Evolutionary conservation across 352 stramenopile genomes (phyloP).

Genomic region (Phytophthora nicotianae): DNA sequence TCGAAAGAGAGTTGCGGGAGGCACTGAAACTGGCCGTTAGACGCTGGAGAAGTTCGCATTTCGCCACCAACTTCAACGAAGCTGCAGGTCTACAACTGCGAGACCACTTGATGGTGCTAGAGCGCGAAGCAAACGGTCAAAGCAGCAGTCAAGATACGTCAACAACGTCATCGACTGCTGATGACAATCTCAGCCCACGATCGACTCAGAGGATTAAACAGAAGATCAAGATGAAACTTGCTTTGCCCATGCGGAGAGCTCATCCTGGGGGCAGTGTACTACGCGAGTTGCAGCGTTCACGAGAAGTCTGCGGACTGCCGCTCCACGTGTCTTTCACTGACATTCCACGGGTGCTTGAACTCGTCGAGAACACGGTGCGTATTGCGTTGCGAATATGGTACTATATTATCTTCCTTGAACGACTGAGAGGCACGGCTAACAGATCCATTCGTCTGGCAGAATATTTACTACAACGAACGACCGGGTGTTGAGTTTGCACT

Average conservation of each 20-base stretch:
- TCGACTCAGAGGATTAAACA: conserved; percentile 29
- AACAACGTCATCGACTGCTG: neutral
- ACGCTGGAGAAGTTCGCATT: conserved; percentile 85
- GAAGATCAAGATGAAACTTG: conserved; percentile 32
- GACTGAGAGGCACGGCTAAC: conserved; percentile 8
- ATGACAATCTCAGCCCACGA: conserved; percentile 13
- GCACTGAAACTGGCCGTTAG: conserved; percentile 87
- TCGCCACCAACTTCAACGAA: conserved; percentile 88
- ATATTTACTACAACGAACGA: conserved; percentile 90
- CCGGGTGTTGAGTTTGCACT: conserved; percentile 91
- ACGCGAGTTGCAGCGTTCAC: conserved; percentile 40
- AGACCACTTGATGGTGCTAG: conserved; percentile 70
- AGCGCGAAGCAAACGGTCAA: conserved; percentile 40
- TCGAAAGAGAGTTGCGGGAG: conserved; percentile 83
- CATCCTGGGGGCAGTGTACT: conserved; percentile 24
- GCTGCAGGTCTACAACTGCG: conserved; percentile 84
- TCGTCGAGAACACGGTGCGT: conserved; percentile 84
- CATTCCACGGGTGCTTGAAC: conserved; percentile 70
- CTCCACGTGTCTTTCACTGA: conserved; percentile 92
- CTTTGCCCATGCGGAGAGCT: conserved; percentile 17
- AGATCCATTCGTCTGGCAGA: conserved; percentile 39
- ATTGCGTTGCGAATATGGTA: conserved; percentile 16
- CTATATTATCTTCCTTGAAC: conserved; percentile 24
- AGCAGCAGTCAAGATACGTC: conserved; percentile 1
- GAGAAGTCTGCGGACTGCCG: conserved; percentile 80